Conservation (phyloP, 192 early-diverging fungal genomes). For the Phycomyces nitens region DNA sequence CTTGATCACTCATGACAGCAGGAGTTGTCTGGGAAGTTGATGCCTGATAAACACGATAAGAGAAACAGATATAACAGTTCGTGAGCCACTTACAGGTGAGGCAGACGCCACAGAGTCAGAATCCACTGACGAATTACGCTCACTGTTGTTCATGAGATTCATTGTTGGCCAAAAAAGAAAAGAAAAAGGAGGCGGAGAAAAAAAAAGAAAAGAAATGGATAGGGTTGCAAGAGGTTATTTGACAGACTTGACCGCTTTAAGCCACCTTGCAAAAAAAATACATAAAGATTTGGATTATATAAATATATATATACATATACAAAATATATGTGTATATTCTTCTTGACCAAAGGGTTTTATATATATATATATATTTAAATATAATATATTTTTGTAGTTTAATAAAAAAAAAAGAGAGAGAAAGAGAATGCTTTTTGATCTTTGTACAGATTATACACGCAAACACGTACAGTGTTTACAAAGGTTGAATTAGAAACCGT, state of each 20-base stretch:
- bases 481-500: constrained; percentile 80
- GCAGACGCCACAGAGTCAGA: background rate
- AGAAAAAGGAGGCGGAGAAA: background rate
- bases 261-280: background rate
- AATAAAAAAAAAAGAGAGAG: no score
- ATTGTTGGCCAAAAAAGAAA: background rate
- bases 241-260: background rate
- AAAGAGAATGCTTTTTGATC: no score
- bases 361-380: no score
- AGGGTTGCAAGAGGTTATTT: background rate
- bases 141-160: background rate
- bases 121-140: background rate
- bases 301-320: no score
- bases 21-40: constrained; percentile 9
- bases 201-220: background rate
- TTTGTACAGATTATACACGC: no score
- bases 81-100: background rate
- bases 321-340: no score
- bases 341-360: no score
- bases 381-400: no score
- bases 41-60: background rate
- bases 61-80: background rate
- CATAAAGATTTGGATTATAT: no score
- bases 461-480: no score
- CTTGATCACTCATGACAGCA: constrained; percentile 12